phyloP scores from a whole-genome alignment of 2,329 filamentous ascomycete species.

The Talaromyces rugulosus region DNA sequence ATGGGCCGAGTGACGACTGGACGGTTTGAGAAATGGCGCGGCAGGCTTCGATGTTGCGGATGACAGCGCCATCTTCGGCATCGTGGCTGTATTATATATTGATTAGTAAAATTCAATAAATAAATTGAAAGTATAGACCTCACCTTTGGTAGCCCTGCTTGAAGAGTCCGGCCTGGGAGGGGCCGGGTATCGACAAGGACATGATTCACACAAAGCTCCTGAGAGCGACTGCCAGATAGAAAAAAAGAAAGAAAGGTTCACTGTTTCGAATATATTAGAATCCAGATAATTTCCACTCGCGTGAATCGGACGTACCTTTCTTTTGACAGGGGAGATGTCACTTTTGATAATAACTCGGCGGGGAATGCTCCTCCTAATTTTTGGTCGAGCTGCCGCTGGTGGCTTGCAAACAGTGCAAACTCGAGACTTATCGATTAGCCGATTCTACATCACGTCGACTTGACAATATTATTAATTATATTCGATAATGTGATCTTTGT shows the following conservation, averaged over 20 bases:
- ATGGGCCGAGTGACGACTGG: constrained; percentile 92
- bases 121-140: background rate
- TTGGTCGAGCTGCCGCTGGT: constrained; percentile 9
- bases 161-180: constrained; percentile 89
- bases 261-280: background rate
- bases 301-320: background rate
- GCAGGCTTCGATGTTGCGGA: constrained; percentile 98
- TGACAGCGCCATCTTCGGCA: constrained; percentile 95
- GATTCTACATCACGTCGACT: background rate
- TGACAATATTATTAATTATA: background rate
- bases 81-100: constrained; percentile 67
- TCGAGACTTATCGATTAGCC: background rate
- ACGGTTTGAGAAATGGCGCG: constrained; percentile 92
- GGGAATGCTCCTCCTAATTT: constrained; percentile 6
- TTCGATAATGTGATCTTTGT: background rate
- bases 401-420: constrained; percentile 10
- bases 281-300: background rate
- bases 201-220: constrained; percentile 49
- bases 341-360: constrained; percentile 5
- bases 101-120: background rate
- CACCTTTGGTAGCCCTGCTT: constrained; percentile 97
- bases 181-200: constrained; percentile 94
- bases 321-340: background rate
- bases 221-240: constrained; percentile 11
- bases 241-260: constrained; percentile 6